Evolutionary conservation across 768 basidiomycete genomes (phyloP), one percentile per base, ranked within the genome.

Genomic region (Mycena polygramma): DNA sequence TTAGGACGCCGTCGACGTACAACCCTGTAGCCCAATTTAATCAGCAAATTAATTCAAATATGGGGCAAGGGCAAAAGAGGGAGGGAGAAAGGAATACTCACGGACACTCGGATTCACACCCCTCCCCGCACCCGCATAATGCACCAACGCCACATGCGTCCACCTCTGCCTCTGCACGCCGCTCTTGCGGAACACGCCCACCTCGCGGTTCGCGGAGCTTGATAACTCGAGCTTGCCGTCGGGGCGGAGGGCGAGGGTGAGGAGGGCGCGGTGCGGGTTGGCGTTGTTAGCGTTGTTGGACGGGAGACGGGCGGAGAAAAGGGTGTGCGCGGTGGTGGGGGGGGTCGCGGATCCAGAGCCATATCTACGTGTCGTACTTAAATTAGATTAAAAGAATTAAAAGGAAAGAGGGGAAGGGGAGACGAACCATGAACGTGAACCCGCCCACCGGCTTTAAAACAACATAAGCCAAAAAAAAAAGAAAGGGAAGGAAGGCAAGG

Each of bases 1-100:
- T 85, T 22, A 93, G 82, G 6, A 86, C 83, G 14, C 94, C 94
- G 73, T 96, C 94, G 14, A 94, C 70, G 73, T 93, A n/a, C n/a
- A n/a, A n/a, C n/a, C n/a, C n/a, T n/a, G n/a, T n/a, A n/a, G n/a
- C n/a, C n/a, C n/a, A n/a, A n/a, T n/a, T n/a, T n/a, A n/a, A n/a
- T n/a, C n/a, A n/a, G n/a, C n/a, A n/a, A n/a, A n/a, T n/a, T n/a
- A n/a, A n/a, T n/a, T n/a, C n/a, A n/a, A n/a, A n/a, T n/a, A n/a
- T n/a, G n/a, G n/a, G n/a, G n/a, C n/a, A n/a, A n/a, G n/a, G n/a
- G n/a, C n/a, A n/a, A n/a, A n/a, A n/a, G n/a, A n/a, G n/a, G n/a
- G n/a, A n/a, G n/a, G n/a, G n/a, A n/a, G n/a, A n/a, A 15, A 41
- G 36, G 36, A 41, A 11, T 13, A 81, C 88, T 73, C 78, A 92